A percentile compares a stretch with the other conserved stretches of the same genome.
These are phyloP conservation scores for Mycena vulgaris DNA, from an alignment of 768 basidiomycete species.

Conservation along the genomic window DNA sequence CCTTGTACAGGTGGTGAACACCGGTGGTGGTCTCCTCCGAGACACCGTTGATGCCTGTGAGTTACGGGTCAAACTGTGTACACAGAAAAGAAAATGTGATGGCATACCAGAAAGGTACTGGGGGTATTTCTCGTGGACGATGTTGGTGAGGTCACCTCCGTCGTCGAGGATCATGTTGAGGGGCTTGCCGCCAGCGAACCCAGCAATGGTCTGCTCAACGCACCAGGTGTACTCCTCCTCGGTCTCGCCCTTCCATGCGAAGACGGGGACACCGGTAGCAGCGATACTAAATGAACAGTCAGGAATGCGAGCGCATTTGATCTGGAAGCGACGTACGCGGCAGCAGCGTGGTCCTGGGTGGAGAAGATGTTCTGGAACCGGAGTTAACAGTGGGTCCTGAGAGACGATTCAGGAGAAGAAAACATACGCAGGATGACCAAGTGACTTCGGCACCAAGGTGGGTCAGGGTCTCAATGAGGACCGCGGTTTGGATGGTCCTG, in stretches of 20 bases:
- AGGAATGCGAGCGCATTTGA: conserved; percentile 1
- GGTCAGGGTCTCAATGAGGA: conserved; percentile 97
- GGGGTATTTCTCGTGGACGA: conserved; percentile 97
- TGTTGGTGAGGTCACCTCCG: conserved; percentile 94
- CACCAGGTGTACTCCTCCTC: conserved; percentile 99
- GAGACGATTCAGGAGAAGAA: conserved; percentile 5
- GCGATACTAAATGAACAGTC: conserved; percentile 75
- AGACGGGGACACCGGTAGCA: conserved; percentile 98
- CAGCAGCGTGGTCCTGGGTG: conserved; percentile 99
- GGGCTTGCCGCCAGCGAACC: conserved; percentile 87
- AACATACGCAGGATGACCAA: conserved; percentile 96
- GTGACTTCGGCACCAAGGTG: conserved; percentile 97
- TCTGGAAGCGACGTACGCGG: conserved; percentile 74
- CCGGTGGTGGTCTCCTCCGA: conserved; percentile 99
- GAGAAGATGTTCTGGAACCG: conserved; percentile 94
- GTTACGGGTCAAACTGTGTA: background rate
- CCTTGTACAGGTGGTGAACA: conserved; percentile 99
- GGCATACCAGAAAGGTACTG: conserved; percentile 82
- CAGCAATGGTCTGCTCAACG: conserved; percentile 93
- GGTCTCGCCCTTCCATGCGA: conserved; percentile 99
- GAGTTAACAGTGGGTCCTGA: background rate
- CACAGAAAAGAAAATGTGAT: conserved; percentile 22
- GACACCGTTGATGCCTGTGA: conserved; percentile 87
- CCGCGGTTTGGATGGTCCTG: conserved; percentile 99
- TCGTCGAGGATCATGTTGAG: conserved; percentile 99